Evolutionary conservation across 345 rosid species (phyloP), one percentile per base, ranked within the genome.

Genomic region (Balakata baccata): DNA sequence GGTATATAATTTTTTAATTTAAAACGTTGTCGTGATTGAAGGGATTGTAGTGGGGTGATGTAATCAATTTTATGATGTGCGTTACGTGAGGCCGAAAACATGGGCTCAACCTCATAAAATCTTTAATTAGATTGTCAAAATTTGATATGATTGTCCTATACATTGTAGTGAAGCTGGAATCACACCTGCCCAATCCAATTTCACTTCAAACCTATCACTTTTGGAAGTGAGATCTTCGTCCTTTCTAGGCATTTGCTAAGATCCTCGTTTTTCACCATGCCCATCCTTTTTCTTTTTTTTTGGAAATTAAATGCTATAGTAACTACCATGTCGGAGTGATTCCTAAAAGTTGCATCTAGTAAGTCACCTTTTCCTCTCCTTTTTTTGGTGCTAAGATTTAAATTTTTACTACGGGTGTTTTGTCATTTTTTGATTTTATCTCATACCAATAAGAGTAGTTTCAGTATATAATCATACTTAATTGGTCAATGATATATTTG

Each of bases 111-210:
- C 68, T 25, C 34, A 11, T 13, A 37, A 4, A 60, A 34, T 16
- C 57, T 56, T 54, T 72, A 57, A 65, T 64, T 62, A 22, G 66
- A 58, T 73, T 73, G 86, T 85, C 90, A 87, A 87, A 78, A 63
- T 56, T 45, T 80, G 89, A 74, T 58, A 88, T 88, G 81, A 89
- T 89, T 85, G 81, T 69, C 75, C 78, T 84, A 80, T 71, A 79
- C 78, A 78, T 81, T 81, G 77, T 70, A 64, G 70, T 86, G 77
- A 74, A 82, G 80, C 82, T 77, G 73, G 88, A 89, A 85, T 85
- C 87, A 86, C 91, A 82, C 81, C 82, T 83, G 85, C 79, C 86
- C 88, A 83, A 78, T 86, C 34, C 57, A n/a, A 72, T 37, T 69
- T 71, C 46, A 54, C 77, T 76, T 80, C 14, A 17, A 72, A 67